phyloP scores from a whole-genome alignment of 1,284 basidiomycete genomes.

The Moniliella sp. region DNA sequence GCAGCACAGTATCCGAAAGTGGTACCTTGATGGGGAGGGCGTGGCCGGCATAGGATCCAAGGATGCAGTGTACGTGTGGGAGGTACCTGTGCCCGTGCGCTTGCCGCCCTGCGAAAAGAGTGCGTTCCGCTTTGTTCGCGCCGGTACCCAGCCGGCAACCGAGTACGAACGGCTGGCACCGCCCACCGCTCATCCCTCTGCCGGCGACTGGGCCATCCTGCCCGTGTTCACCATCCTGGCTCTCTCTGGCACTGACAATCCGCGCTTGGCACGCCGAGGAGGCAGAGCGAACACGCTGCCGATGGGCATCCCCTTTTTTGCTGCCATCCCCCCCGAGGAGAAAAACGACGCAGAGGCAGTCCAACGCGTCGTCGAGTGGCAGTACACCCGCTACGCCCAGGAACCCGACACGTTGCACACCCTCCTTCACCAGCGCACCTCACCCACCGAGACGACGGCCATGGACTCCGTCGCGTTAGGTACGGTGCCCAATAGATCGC shows the following conservation, averaged over 20 bases:
- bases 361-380: constrained; percentile 8
- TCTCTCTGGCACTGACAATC: no score
- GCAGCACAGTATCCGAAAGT: constrained; percentile 19
- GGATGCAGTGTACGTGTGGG: constrained; percentile 24
- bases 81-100: constrained; percentile 8
- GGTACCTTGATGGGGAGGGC: constrained; percentile 22
- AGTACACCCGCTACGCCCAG: constrained; percentile 11
- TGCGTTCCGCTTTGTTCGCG: not conserved
- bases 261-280: not conserved
- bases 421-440: no score
- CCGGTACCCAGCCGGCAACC: constrained; percentile 8
- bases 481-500: no score
- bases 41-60: constrained; percentile 15
- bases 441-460: no score
- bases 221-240: constrained; percentile 19
- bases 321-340: constrained; percentile 11
- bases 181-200: constrained; percentile 2
- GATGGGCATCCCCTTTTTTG: constrained; percentile 25
- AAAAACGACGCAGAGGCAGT: constrained; percentile 11
- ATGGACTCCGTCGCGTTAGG: no score
- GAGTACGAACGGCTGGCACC: constrained; percentile 12
- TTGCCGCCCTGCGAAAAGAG: constrained; percentile 4
- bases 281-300: no score
- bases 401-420: constrained; percentile 2
- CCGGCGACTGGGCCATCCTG: constrained; percentile 8